These are phyloP conservation scores for Penicillium capsulatum DNA, from an alignment of 2,329 filamentous ascomycete genomes.

Conservation along the genomic window DNA sequence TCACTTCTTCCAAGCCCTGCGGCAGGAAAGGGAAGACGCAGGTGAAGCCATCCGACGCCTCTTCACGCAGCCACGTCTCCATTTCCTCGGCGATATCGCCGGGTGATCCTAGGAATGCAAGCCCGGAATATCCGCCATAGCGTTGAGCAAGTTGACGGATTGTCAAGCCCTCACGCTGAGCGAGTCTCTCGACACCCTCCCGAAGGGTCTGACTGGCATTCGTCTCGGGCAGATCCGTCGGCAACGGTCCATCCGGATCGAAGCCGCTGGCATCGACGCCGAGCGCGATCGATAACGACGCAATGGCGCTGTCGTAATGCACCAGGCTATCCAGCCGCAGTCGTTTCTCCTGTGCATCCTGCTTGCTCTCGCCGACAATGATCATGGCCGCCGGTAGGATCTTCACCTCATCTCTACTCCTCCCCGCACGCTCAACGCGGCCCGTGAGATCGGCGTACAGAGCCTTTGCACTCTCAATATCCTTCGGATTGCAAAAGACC, in stretches of 20 bases:
- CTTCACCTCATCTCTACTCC: constrained; percentile 47
- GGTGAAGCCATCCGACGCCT: constrained; percentile 52
- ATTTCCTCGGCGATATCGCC: constrained; percentile 50
- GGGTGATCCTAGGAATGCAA: constrained; percentile 51
- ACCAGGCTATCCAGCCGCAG: constrained; percentile 50
- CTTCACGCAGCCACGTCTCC: constrained; percentile 46
- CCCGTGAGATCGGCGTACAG: constrained; percentile 53
- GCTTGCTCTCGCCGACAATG: constrained; percentile 48
- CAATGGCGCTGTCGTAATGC: constrained; percentile 53
- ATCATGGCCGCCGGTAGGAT: constrained; percentile 52
- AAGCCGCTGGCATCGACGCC: constrained; percentile 48
- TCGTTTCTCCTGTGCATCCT: constrained; percentile 49
- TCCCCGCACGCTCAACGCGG: constrained; percentile 44
- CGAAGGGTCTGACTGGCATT: constrained; percentile 52
- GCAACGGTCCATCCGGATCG: constrained; percentile 50
- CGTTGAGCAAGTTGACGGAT: constrained; percentile 52
- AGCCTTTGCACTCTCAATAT: constrained; percentile 45
- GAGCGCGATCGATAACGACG: constrained; percentile 49
- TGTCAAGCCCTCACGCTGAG: constrained; percentile 45
- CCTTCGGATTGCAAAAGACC: constrained; percentile 50
- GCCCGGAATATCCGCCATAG: constrained; percentile 48
- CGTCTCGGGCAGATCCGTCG: constrained; percentile 49
- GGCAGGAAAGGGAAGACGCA: constrained; percentile 50
- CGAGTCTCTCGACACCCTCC: constrained; percentile 45
- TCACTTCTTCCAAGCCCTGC: constrained; percentile 50